Evolutionary conservation across 1,284 basidiomycete genomes (phyloP).

Genomic region (Malassezia yamatoensis): DNA sequence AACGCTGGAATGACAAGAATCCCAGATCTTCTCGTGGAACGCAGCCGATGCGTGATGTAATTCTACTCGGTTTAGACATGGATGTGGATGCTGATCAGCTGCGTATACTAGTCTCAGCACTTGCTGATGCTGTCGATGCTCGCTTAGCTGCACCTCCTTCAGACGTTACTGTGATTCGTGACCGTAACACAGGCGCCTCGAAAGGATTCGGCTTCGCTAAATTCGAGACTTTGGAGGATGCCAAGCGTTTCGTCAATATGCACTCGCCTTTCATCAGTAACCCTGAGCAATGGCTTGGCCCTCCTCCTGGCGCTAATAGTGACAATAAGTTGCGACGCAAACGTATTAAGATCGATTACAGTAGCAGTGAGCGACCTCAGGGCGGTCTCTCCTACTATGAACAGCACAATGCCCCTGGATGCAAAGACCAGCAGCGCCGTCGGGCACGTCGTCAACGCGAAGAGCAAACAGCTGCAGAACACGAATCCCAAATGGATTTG

Average conservation of each 20-base stretch:
- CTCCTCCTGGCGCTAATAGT: neutral
- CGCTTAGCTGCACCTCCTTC: slow-evolving; percentile 14
- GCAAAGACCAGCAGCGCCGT: slow-evolving; percentile 14
- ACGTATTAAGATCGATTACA: slow-evolving; percentile 19
- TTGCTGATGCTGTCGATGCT: slow-evolving; percentile 14
- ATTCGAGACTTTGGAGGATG: slow-evolving; percentile 19
- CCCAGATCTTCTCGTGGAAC: neutral
- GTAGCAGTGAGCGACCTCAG: slow-evolving; percentile 18
- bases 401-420: slow-evolving; percentile 18
- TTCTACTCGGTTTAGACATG: slow-evolving; percentile 14
- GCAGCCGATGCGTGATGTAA: slow-evolving; percentile 19
- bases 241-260: slow-evolving; percentile 15
- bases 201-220: slow-evolving; percentile 19
- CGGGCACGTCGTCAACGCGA: slow-evolving; percentile 6
- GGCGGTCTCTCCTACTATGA: slow-evolving; percentile 19
- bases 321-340: slow-evolving; percentile 9
- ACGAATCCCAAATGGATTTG: slow-evolving; percentile 3
- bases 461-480: neutral
- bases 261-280: slow-evolving; percentile 16
- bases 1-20: slow-evolving; percentile 11
- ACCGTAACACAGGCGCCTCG: slow-evolving; percentile 12
- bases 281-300: slow-evolving; percentile 17
- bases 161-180: slow-evolving; percentile 19
- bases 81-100: slow-evolving; percentile 16
- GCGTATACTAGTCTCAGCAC: slow-evolving; percentile 12